Conservation (phyloP, 805 yeast species). For the Metschnikowia gruessii region DNA sequence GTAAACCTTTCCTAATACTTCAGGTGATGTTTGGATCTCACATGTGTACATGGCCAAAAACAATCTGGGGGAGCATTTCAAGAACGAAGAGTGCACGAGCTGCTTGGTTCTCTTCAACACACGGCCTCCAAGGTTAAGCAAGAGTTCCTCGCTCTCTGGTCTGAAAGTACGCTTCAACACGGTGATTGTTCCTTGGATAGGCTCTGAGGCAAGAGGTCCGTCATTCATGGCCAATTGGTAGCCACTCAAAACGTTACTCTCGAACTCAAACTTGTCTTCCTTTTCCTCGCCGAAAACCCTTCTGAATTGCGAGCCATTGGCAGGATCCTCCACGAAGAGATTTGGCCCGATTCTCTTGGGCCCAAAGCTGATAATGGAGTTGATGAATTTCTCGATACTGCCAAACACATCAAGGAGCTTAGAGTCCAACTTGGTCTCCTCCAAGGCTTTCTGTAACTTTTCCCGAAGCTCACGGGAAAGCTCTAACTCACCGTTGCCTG, state of each 20-base stretch:
- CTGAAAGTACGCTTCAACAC: conserved; percentile 30
- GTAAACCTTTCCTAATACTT: conserved; percentile 91
- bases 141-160: conserved; percentile 30
- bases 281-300: conserved; percentile 25
- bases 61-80: conserved; percentile 84
- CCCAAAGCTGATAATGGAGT: conserved; percentile 62
- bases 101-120: conserved; percentile 72
- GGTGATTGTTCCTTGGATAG: conserved; percentile 75
- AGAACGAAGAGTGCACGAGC: conserved; percentile 62
- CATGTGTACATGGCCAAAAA: conserved; percentile 91
- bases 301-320: conserved; percentile 27
- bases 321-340: conserved; percentile 56
- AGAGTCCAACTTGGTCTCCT: conserved; percentile 14
- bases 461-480: conserved; percentile 12
- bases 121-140: conserved; percentile 61
- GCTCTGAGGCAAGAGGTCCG: conserved; percentile 90
- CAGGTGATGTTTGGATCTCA: conserved; percentile 93
- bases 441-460: conserved; percentile 13
- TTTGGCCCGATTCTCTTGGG: conserved; percentile 77
- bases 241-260: conserved; percentile 71
- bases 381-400: conserved; percentile 22
- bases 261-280: conserved; percentile 36
- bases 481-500: conserved; percentile 19
- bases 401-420: conserved; percentile 22
- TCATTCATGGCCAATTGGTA: conserved; percentile 76